A percentile compares a stretch with the other conserved stretches of the same genome.
Evolutionary conservation across 179 eudicot species (phyloP).

Genomic region (Pouteria campechiana): DNA sequence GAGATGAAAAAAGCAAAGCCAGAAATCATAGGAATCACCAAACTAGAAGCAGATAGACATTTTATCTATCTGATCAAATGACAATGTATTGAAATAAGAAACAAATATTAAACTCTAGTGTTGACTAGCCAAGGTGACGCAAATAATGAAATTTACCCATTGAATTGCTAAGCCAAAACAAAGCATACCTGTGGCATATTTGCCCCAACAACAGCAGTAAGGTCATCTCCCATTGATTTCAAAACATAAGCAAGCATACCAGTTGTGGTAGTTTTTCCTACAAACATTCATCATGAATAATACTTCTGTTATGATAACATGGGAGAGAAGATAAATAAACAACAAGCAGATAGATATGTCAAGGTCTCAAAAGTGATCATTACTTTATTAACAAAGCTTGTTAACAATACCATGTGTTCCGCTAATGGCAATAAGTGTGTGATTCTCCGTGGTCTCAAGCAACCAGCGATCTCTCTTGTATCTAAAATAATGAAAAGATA

Average conservation of each 20-base stretch:
- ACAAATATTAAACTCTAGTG: not conserved
- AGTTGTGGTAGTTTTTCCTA: conserved; percentile 5
- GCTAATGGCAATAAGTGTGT: conserved; percentile 7
- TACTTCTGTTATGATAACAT: no score
- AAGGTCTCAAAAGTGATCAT: no score
- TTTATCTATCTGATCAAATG: no score
- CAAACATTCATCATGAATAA: not conserved
- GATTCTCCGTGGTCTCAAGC: not conserved
- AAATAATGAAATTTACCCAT: not conserved
- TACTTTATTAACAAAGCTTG: no score
- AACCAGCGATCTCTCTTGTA: conserved; percentile 7
- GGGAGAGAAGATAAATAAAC: no score
- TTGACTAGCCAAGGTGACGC: not conserved
- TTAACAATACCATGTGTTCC: conserved; percentile 4
- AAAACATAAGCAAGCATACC: conserved; percentile 11
- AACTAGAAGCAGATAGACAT: no score
- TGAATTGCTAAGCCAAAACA: not conserved
- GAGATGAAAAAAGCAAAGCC: no score
- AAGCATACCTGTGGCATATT: conserved; percentile 7
- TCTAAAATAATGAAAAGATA: not conserved
- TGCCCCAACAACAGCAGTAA: conserved; percentile 10
- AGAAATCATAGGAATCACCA: no score
- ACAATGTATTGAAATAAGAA: no score
- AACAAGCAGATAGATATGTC: no score
- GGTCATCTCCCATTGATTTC: conserved; percentile 6